Conservation (phyloP, 2,329 filamentous ascomycete genomes). For the Cladophialophora immunda region DNA sequence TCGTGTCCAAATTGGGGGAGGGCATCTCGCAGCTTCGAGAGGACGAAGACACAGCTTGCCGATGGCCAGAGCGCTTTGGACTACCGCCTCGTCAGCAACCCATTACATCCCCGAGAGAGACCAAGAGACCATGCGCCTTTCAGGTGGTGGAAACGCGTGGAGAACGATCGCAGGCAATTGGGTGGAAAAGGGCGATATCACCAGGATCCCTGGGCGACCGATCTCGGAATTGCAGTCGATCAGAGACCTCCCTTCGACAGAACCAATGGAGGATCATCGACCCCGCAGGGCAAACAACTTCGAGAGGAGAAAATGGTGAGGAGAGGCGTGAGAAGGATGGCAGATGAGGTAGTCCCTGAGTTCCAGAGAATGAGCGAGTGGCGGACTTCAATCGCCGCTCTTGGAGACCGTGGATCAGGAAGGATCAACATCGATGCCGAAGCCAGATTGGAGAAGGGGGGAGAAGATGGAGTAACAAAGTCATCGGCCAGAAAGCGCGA, state of each 20-base stretch:
- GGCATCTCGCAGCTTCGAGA: not conserved
- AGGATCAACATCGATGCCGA: not conserved
- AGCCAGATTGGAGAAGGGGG: not conserved
- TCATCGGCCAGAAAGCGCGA: not conserved
- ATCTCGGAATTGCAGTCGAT: constrained; percentile 13
- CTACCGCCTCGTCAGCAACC: not conserved
- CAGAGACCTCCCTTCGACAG: constrained; percentile 13
- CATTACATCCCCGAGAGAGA: not conserved
- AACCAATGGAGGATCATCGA: constrained; percentile 7
- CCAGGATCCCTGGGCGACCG: not conserved
- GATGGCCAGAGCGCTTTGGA: not conserved
- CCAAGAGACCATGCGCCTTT: not conserved
- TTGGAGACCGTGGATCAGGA: not conserved
- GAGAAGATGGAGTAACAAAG: not conserved
- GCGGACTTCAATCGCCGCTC: not conserved
- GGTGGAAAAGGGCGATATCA: not conserved
- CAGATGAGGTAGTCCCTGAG: constrained; percentile 2
- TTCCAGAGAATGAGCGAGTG: constrained; percentile 4
- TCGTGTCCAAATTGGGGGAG: not conserved
- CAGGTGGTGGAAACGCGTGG: not conserved
- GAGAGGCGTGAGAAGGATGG: not conserved
- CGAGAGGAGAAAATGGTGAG: constrained; percentile 24
- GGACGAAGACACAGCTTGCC: not conserved
- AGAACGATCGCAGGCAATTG: not conserved
- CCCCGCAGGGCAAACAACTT: constrained; percentile 17